Evolutionary conservation across 2,329 filamentous ascomycete genomes (phyloP).

Genomic region (Arthrocladium fulminans): DNA sequence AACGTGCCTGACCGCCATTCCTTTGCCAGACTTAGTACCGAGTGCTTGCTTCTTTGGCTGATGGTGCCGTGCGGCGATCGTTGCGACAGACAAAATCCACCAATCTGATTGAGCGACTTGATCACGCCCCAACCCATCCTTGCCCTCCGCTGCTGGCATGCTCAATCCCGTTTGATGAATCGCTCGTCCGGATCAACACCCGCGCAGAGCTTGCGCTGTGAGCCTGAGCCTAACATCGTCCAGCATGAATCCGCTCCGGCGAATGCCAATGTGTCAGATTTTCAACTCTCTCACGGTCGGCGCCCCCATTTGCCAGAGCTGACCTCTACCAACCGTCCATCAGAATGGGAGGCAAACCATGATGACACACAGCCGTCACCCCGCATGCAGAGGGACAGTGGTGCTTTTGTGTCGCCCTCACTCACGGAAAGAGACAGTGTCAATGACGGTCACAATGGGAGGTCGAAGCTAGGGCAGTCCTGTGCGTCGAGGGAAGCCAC

Average conservation of each 20-base stretch:
- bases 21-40: background rate
- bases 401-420: background rate
- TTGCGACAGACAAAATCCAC: background rate
- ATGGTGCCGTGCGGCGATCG: background rate
- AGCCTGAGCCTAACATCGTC: background rate
- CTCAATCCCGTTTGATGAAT: constrained; percentile 2
- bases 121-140: constrained; percentile 7
- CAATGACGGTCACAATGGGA: background rate
- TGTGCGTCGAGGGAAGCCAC: constrained; percentile 3
- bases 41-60: background rate
- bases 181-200: constrained; percentile 4
- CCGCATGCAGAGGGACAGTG: background rate
- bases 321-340: background rate
- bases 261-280: background rate
- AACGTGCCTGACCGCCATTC: constrained; percentile 8
- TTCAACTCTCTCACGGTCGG: background rate
- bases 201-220: constrained; percentile 8
- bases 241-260: constrained; percentile 1
- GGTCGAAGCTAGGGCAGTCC: background rate
- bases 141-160: constrained; percentile 8
- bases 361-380: constrained; percentile 1
- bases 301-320: background rate
- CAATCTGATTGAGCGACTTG: constrained; percentile 4
- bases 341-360: background rate
- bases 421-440: background rate